A percentile compares a stretch with the other conserved stretches of the same genome.
Conservation (phyloP, 441 rosid genomes). For the Gossypium trilobum region DNA sequence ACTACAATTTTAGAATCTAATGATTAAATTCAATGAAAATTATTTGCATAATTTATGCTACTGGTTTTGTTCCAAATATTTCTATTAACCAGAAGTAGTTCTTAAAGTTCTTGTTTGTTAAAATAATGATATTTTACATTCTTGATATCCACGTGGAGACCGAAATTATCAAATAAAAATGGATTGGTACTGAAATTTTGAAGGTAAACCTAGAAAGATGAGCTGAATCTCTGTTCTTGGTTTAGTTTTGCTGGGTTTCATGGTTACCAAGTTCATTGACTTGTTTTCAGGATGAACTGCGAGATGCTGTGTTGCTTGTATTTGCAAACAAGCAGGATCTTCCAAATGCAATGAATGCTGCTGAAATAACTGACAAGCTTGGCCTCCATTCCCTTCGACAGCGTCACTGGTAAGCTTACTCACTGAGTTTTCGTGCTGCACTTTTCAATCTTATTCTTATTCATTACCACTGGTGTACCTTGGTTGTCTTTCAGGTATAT, state of each 20-base stretch:
- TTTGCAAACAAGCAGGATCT: slow-evolving; percentile 70
- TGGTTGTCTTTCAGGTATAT: slow-evolving; percentile 46
- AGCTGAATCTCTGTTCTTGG: neutral
- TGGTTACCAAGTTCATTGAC: neutral
- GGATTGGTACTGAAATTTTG: neutral
- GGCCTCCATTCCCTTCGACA: slow-evolving; percentile 52
- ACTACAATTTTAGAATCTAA: neutral
- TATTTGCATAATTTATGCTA: neutral
- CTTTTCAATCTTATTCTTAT: neutral
- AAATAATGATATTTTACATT: neutral
- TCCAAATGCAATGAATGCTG: slow-evolving; percentile 63
- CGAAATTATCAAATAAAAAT: neutral
- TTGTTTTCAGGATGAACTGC: slow-evolving; percentile 44
- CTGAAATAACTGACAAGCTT: slow-evolving; percentile 60
- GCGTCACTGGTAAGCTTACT: slow-evolving; percentile 39
- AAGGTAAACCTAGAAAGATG: neutral
- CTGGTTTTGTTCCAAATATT: neutral
- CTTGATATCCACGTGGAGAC: neutral
- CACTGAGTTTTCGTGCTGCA: neutral
- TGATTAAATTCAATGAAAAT: neutral
- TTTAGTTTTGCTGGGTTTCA: neutral
- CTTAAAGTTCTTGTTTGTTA: neutral
- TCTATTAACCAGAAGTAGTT: neutral
- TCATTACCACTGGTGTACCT: slow-evolving; percentile 2
- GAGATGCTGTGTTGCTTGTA: slow-evolving; percentile 64